Conservation (phyloP, 345 rosid species). For the Gossypium herbaceum region DNA sequence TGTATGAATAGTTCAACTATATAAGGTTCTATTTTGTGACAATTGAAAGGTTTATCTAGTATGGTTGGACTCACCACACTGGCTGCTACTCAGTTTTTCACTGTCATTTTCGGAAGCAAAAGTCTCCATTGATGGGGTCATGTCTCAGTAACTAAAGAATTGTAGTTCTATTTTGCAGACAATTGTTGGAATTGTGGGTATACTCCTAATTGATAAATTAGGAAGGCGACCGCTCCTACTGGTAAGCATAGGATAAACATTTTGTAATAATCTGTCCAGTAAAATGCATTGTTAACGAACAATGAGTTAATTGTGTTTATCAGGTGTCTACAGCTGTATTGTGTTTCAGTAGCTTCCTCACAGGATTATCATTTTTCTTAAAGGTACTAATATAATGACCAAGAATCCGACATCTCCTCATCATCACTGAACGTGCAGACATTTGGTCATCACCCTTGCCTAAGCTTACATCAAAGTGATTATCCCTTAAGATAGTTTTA, state of each 20-base stretch:
- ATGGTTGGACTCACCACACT: slow-evolving; percentile 1
- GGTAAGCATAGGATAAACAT: slow-evolving; percentile 19
- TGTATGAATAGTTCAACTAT: background rate
- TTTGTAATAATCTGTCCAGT: background rate
- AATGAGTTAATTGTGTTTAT: background rate
- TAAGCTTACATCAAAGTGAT: background rate
- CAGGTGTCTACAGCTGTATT: slow-evolving; percentile 35
- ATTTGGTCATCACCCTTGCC: background rate
- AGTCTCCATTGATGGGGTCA: background rate
- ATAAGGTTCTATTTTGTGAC: background rate
- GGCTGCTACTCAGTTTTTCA: background rate
- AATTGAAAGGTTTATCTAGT: slow-evolving; percentile 4
- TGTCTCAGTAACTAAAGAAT: background rate
- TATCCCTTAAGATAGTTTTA: background rate
- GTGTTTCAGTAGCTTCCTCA: slow-evolving; percentile 21
- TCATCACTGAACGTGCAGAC: background rate
- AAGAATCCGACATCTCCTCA: background rate
- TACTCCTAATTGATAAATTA: slow-evolving; percentile 24
- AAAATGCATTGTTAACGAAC: background rate
- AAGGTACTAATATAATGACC: slow-evolving; percentile 16
- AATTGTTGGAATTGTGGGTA: slow-evolving; percentile 2
- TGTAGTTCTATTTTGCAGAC: background rate
- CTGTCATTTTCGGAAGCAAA: background rate
- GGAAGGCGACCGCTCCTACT: slow-evolving; percentile 41
- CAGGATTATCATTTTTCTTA: slow-evolving; percentile 27